phyloP scores from a whole-genome alignment of 352 stramenopile genomes.

The Pythium aquatile region DNA sequence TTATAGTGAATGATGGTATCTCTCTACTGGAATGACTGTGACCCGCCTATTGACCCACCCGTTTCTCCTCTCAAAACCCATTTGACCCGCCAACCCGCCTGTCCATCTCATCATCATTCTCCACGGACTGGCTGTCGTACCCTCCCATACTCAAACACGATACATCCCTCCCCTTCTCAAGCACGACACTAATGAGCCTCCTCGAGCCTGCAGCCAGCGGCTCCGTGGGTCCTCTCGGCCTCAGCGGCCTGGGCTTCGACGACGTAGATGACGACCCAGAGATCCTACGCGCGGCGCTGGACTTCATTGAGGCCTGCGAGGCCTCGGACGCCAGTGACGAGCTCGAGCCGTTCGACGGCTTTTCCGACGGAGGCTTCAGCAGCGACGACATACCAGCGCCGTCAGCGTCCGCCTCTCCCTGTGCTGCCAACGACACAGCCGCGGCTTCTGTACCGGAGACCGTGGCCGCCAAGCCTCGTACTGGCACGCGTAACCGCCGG shows the following conservation, averaged over 20 bases:
- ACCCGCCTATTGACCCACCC: too few relatives aligned
- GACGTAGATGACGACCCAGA: slow-evolving; percentile 21
- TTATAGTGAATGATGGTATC: slow-evolving; percentile 12
- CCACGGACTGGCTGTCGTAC: too few relatives aligned
- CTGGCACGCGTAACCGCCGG: slow-evolving; percentile 19
- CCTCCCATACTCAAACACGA: too few relatives aligned
- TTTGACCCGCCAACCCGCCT: not conserved
- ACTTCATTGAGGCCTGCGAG: slow-evolving; percentile 20
- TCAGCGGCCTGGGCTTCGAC: slow-evolving; percentile 2
- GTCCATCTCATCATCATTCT: too few relatives aligned
- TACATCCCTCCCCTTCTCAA: too few relatives aligned
- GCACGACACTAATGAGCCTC: too few relatives aligned
- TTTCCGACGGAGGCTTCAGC: not conserved
- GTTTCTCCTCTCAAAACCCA: too few relatives aligned
- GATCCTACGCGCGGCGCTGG: slow-evolving; percentile 20
- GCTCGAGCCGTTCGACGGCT: not conserved
- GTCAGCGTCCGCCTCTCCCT: too few relatives aligned
- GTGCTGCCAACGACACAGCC: too few relatives aligned
- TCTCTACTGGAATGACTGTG: slow-evolving; percentile 4
- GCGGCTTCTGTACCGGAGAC: too few relatives aligned
- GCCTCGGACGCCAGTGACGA: slow-evolving; percentile 7
- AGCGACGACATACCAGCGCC: not conserved
- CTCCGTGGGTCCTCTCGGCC: not conserved
- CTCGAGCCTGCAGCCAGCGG: not conserved
- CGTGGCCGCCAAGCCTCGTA: slow-evolving; percentile 9